Evolutionary conservation across 768 basidiomycete genomes (phyloP).

Genomic region (Calocybe cyanea): DNA sequence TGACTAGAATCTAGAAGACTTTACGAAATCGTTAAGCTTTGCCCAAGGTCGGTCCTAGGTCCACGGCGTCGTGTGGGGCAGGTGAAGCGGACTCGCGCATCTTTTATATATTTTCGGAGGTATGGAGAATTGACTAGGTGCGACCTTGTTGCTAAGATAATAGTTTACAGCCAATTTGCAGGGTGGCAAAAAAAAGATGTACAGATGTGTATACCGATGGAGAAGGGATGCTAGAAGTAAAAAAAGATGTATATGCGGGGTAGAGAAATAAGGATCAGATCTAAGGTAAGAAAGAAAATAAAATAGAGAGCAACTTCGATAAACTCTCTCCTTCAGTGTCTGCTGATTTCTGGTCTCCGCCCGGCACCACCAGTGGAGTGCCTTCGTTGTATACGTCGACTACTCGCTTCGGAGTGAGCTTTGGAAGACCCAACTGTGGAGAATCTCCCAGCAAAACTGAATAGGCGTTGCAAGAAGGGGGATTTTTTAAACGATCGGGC

Average conservation of each 20-base stretch:
- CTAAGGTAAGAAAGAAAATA: constrained; percentile 7
- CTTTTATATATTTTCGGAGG: background rate
- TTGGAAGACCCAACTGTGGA: constrained; percentile 35
- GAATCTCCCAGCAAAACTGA: constrained; percentile 47
- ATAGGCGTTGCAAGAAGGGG: constrained; percentile 57
- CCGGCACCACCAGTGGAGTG: constrained; percentile 42
- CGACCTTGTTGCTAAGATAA: too few species aligned
- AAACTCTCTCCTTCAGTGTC: constrained; percentile 3
- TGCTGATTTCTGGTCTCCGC: constrained; percentile 15
- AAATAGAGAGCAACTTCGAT: constrained; percentile 2
- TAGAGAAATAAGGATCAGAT: background rate
- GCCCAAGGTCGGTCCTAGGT: background rate
- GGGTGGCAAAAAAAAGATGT: background rate
- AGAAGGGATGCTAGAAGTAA: constrained; percentile 1
- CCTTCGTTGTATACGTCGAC: constrained; percentile 41
- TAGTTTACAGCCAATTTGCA: background rate
- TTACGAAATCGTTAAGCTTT: background rate
- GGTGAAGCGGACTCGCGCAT: background rate
- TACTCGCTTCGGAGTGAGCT: constrained; percentile 27
- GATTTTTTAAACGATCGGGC: constrained; percentile 44
- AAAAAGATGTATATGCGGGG: constrained; percentile 1
- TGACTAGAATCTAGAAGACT: constrained; percentile 4
- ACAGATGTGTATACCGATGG: background rate
- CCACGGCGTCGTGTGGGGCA: background rate
- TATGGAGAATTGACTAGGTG: too few species aligned